A percentile compares a stretch with the other conserved stretches of the same genome.
These are phyloP conservation scores for Penicillium sp. DNA, from an alignment of 2,329 filamentous ascomycete species.

Conservation along the genomic window DNA sequence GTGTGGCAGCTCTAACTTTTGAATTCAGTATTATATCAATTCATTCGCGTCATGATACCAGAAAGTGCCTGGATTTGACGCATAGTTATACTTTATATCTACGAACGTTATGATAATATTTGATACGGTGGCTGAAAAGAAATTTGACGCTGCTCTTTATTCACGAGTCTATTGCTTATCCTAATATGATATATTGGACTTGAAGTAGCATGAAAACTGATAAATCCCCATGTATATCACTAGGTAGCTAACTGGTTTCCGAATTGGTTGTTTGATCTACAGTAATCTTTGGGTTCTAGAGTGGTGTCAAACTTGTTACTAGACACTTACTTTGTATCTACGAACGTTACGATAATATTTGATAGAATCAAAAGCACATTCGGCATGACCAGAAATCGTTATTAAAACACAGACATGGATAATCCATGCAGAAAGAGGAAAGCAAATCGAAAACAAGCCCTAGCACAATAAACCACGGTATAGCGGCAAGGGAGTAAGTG, in stretches of 20 bases:
- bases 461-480: conserved; percentile 11
- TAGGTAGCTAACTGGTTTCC: no score
- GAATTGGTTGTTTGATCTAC: no score
- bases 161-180: no score
- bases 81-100: no score
- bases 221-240: no score
- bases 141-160: no score
- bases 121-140: no score
- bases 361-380: background rate
- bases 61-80: no score
- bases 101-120: background rate
- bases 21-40: conserved; percentile 49
- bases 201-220: no score
- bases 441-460: conserved; percentile 4
- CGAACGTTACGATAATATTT: background rate
- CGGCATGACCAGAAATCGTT: conserved; percentile 20
- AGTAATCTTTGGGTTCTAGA: no score
- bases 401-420: conserved; percentile 24
- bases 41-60: conserved; percentile 42
- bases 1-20: background rate
- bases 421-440: conserved; percentile 13
- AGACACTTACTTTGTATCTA: background rate
- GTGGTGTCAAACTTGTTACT: no score
- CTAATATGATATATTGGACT: no score
- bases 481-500: conserved; percentile 12